These are phyloP conservation scores for Prillingera fragicola DNA, from an alignment of 1,284 basidiomycete species.

Conservation along the genomic window DNA sequence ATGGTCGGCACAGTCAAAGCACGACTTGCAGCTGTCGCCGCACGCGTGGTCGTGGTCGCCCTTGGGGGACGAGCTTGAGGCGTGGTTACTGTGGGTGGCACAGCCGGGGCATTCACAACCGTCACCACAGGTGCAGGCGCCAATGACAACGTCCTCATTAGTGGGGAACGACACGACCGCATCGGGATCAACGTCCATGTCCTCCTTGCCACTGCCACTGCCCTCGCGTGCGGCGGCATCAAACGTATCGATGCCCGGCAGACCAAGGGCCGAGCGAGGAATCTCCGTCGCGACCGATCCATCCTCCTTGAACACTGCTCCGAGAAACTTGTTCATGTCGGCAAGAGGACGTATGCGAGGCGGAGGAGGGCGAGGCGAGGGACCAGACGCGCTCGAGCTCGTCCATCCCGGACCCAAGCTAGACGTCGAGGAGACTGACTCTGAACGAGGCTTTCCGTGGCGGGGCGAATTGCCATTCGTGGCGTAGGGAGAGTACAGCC, in stretches of 20 bases:
- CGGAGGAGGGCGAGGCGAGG: constrained; percentile 6
- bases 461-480: constrained; percentile 25
- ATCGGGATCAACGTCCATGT: constrained; percentile 33
- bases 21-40: constrained; percentile 36
- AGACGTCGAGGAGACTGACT: constrained; percentile 11
- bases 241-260: constrained; percentile 40
- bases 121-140: constrained; percentile 46
- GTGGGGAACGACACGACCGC: constrained; percentile 39
- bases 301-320: constrained; percentile 39
- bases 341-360: constrained; percentile 31
- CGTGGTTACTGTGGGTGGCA: constrained; percentile 34
- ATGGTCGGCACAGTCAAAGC: constrained; percentile 41
- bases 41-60: constrained; percentile 27
- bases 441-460: constrained; percentile 18
- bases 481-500: constrained; percentile 47
- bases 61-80: constrained; percentile 8
- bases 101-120: constrained; percentile 48
- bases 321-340: constrained; percentile 38
- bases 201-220: constrained; percentile 31
- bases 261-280: constrained; percentile 36
- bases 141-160: constrained; percentile 39
- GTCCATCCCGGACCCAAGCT: constrained; percentile 1
- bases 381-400: background rate
- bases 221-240: constrained; percentile 33
- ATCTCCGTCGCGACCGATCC: constrained; percentile 32